Conservation (phyloP, 116 monocot genomes). For the Papilionanthe hybrid region DNA sequence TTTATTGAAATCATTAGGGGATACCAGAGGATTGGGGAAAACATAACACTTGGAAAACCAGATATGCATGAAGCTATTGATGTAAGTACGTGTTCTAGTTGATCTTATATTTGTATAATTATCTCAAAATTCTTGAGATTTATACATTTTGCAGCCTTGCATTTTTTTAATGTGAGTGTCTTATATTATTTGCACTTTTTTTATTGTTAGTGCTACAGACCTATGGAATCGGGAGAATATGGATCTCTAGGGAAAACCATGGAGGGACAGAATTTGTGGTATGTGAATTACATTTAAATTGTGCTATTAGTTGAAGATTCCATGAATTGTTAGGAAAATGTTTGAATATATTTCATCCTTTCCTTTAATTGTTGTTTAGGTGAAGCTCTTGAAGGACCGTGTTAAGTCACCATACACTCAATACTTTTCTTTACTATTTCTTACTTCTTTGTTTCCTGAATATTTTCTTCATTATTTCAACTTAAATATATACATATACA, state of each 20-base stretch:
- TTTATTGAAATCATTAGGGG: slow-evolving; percentile 45
- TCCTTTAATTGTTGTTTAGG: neutral
- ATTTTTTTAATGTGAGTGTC: neutral
- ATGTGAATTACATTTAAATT: slow-evolving; percentile 9
- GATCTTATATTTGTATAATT: neutral
- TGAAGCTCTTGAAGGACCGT: neutral
- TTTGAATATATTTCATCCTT: neutral
- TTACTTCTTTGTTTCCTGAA: too few relatives aligned
- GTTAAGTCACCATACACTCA: neutral
- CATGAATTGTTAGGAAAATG: neutral
- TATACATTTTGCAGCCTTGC: neutral
- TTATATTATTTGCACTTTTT: neutral
- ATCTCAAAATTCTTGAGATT: neutral
- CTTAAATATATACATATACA: too few relatives aligned
- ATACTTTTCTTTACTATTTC: too few relatives aligned
- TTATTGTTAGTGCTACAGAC: slow-evolving; percentile 55
- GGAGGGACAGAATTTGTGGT: slow-evolving; percentile 85
- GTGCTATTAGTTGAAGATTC: neutral
- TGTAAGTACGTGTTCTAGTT: slow-evolving; percentile 33
- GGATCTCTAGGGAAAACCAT: slow-evolving; percentile 60
- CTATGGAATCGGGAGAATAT: slow-evolving; percentile 56
- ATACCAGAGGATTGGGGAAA: slow-evolving; percentile 77
- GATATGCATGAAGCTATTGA: slow-evolving; percentile 98
- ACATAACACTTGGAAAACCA: slow-evolving; percentile 70
- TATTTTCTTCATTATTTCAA: too few relatives aligned